Percentiles rank a stretch among this genome's conserved stretches.
Conservation (phyloP, 148 eudicot genomes). For the Rhododendron simsii region DNA sequence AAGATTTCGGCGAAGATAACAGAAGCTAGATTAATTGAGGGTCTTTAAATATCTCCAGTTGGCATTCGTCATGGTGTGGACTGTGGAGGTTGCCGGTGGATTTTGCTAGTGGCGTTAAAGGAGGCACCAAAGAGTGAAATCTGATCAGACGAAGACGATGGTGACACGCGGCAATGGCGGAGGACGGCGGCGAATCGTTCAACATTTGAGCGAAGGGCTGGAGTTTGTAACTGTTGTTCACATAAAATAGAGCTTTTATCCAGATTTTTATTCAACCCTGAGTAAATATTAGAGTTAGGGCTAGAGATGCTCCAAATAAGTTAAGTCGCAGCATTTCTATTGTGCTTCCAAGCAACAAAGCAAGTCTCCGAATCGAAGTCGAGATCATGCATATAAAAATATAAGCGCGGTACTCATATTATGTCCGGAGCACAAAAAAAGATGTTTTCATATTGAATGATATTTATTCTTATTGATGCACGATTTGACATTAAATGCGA, state of each 20-base stretch:
- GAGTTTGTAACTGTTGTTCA: no score
- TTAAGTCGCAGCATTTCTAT: background rate
- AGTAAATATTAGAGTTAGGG: no score
- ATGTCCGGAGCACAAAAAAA: no score
- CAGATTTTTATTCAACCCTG: background rate
- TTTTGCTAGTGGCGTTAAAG: background rate
- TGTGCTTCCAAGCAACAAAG: background rate
- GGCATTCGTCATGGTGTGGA: no score
- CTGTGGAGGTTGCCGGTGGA: no score
- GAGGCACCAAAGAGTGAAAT: background rate
- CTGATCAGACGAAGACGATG: background rate
- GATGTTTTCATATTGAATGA: background rate
- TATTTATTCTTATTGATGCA: background rate
- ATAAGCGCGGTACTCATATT: no score
- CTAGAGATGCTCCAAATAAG: no score
- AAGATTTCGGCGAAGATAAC: no score
- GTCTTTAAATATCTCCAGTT: no score
- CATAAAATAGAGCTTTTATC: background rate
- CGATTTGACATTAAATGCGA: no score
- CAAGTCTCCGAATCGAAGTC: background rate
- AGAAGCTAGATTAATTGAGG: no score
- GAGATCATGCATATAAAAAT: background rate
- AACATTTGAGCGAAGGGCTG: background rate
- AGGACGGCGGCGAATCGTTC: background rate
- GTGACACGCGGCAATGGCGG: background rate